Conservation (phyloP, 2,329 filamentous ascomycete genomes). For the Penicillium sp. region DNA sequence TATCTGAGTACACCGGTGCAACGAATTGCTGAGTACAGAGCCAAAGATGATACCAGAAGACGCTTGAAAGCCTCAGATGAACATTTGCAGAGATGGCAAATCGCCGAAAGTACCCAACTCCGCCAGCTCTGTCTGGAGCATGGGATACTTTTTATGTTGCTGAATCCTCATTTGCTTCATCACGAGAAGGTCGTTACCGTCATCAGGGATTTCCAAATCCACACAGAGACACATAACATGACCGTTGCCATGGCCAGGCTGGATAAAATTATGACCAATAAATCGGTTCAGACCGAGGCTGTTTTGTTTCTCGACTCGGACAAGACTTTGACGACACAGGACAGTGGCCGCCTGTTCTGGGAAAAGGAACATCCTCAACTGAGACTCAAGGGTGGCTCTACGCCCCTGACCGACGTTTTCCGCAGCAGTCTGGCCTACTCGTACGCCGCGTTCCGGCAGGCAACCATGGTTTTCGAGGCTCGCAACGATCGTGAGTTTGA, state of each 20-base stretch:
- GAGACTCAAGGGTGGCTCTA: neutral
- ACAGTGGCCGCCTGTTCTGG: conserved; percentile 56
- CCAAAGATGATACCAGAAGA: conserved; percentile 36
- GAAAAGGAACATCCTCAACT: neutral
- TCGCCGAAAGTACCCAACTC: too few relatives aligned
- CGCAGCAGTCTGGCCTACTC: neutral
- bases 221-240: conserved; percentile 44
- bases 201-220: conserved; percentile 40
- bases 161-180: too few relatives aligned
- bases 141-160: too few relatives aligned
- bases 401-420: neutral
- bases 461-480: neutral
- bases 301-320: conserved; percentile 61
- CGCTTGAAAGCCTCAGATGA: conserved; percentile 35
- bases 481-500: too few relatives aligned
- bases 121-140: too few relatives aligned
- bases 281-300: conserved; percentile 35
- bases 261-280: conserved; percentile 31
- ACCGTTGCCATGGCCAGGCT: conserved; percentile 29
- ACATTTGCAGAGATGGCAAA: conserved; percentile 51
- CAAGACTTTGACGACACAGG: conserved; percentile 52
- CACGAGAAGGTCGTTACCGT: too few relatives aligned
- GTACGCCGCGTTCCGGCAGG: neutral
- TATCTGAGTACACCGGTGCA: conserved; percentile 50
- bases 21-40: conserved; percentile 39